Evolutionary conservation across 768 basidiomycete genomes (phyloP).

Genomic region (Psilocybe cyanescens): DNA sequence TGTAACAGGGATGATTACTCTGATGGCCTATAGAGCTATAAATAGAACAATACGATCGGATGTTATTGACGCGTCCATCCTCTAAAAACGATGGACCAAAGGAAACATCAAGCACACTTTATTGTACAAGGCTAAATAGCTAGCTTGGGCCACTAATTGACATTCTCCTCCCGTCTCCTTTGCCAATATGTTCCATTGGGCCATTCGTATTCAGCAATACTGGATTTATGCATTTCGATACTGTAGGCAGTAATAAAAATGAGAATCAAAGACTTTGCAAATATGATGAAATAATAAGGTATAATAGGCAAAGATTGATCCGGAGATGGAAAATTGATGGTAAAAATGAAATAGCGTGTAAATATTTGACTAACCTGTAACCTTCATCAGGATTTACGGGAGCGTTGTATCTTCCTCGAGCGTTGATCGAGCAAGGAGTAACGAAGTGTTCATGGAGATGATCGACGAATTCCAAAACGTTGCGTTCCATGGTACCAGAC

Average conservation of each 20-base stretch:
- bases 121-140: no score
- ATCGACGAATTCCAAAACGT: constrained; percentile 90
- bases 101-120: no score
- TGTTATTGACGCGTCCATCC: background rate
- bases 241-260: constrained; percentile 39
- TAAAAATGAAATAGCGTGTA: no score
- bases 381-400: constrained; percentile 77
- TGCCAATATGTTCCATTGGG: constrained; percentile 86
- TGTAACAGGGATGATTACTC: background rate
- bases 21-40: background rate
- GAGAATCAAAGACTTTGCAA: background rate
- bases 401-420: constrained; percentile 85
- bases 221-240: constrained; percentile 85
- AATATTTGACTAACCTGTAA: constrained; percentile 54
- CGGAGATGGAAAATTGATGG: no score
- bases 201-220: constrained; percentile 85
- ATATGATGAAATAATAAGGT: background rate
- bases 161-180: constrained; percentile 11
- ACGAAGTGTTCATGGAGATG: constrained; percentile 95
- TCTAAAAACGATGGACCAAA: no score
- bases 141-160: background rate
- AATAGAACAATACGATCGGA: background rate
- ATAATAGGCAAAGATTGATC: no score
- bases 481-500: constrained; percentile 91
- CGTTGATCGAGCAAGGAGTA: constrained; percentile 87